Evolutionary conservation across 208 protist species (phyloP).

Genomic region (Trypanosoma lewisi): DNA sequence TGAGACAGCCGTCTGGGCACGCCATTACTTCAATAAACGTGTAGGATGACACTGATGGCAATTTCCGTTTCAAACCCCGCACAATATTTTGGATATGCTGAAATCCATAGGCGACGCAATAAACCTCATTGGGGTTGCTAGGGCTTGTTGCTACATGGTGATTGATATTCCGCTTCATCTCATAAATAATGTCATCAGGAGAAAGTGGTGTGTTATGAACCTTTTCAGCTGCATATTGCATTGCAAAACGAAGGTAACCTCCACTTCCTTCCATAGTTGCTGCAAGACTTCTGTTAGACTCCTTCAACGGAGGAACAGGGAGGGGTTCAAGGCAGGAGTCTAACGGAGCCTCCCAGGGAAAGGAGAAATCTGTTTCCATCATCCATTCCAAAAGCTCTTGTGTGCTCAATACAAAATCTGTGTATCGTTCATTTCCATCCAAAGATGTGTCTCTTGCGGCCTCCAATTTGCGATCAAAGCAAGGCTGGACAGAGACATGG

Average conservation of each 20-base stretch:
- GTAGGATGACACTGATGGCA: constrained; percentile 39
- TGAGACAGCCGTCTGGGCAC: constrained; percentile 96
- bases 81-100: constrained; percentile 98
- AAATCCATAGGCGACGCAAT: constrained; percentile 96
- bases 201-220: constrained; percentile 14
- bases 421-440: constrained; percentile 56
- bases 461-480: constrained; percentile 99
- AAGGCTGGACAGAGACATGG: constrained; percentile 97
- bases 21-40: constrained; percentile 98
- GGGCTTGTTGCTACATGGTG: constrained; percentile 50
- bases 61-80: constrained; percentile 86
- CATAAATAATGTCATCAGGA: constrained; percentile 34
- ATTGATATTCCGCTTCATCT: constrained; percentile 67
- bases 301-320: neutral
- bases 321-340: constrained; percentile 27
- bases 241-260: constrained; percentile 55
- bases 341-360: constrained; percentile 46
- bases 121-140: constrained; percentile 37
- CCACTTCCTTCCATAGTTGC: constrained; percentile 62
- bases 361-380: constrained; percentile 41
- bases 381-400: constrained; percentile 91
- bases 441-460: constrained; percentile 84
- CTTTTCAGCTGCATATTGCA: constrained; percentile 20
- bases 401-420: constrained; percentile 96
- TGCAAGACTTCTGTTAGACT: constrained; percentile 8